Base-by-base conservation (phyloP, 345 rosid genomes). In the Reutealis trisperma region DNA sequence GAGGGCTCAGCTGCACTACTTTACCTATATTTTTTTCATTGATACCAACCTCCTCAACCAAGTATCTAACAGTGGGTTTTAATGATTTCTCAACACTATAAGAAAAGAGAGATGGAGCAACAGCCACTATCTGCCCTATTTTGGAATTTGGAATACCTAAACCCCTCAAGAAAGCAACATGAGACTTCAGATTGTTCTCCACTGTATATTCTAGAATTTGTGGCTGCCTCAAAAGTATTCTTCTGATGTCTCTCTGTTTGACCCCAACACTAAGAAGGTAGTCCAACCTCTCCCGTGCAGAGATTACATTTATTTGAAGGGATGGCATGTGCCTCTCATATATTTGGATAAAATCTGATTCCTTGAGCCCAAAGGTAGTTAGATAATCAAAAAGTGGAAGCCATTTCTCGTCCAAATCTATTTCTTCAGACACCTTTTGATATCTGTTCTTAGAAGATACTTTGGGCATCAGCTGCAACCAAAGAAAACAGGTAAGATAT, bases 41-140 rank as follows among this genome's bases (percentile, higher is more conserved):
- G 49, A 96, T 96, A 61, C 97, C 99, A 67, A 96, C 94, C 87
- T 92, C 98, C 84, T 96, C 98, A n/a, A 96, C 89, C 87, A 96
- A 77, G 83, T 93, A 93, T 83, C 99, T 88, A 62, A 93, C 90
- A 0, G 97, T 96, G 34, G 99, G 98, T 78, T 91, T 96, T 80
- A 96, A 70, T 34, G 99, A 93, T 63, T 91, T 93, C 81, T 96
- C 94, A 25, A 96, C 87, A 73, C 97, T 96, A 84, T 96, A 96
- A 47, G 96, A 90, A 79, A 93, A 89, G 12, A 93, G 73, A 37
- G 98, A 93, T 5, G 99, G 99, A 58, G 94, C 78, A 76, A 76
- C 74, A 63, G 91, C 91, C 79, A 92, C 89, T 70, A 93, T 87
- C 91, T 92, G 97, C 81, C 99, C 99, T 60, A 93, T 85, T 82